Base-by-base conservation (phyloP, 2,329 filamentous ascomycete genomes). In the Colletotrichum sp. region DNA sequence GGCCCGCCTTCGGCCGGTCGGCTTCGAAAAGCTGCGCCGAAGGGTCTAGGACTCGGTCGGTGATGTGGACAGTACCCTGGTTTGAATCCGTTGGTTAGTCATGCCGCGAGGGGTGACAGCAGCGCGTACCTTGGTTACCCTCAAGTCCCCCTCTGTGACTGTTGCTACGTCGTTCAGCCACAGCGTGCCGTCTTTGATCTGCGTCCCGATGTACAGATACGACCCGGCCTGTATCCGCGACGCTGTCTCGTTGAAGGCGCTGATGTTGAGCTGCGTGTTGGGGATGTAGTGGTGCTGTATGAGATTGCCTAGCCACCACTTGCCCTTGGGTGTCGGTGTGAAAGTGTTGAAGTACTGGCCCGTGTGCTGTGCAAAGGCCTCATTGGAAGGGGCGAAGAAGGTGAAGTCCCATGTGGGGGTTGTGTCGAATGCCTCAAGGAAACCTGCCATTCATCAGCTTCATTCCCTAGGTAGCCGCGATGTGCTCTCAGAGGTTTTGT, bases 321-420 rank as follows among this genome's bases (percentile, higher is more conserved):
- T 80, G 4, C 79, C 80, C 48, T 81, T 83, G 3, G 77, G 77
- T 9, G 81, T 81, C 18, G 58, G 66, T n/a, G 73, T 72, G 61
- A 76, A 80, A 5, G 78, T 82, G 8, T 76, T 74, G 48, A 79
- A 82, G 70, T 82, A 83, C 38, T 78, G 48, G 2, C 80, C 80
- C 0, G 80, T 83, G 34, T 81, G 76, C 18, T 79, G 78, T 6
- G 16, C 28, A 62, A 83, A 83, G 12, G 81, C 81, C 5, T 78
- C 76, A 43, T 83, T 79, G 3, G 79, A 81, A 5, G 81, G 80
- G 4, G 80, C 82, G 61, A 83, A 83, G 71, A 83, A 82, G 28
- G 80, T 83, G 60, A 79, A 83, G 21, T 79, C 77, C 79, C 79
- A 83, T 1, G 73, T 77, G 3, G 80, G 75, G 10, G 69, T 65